Percentiles rank a stretch among this genome's conserved stretches.
These are phyloP conservation scores for Diaporthe sp. DNA, from an alignment of 2,329 filamentous ascomycete genomes.

Conservation along the genomic window DNA sequence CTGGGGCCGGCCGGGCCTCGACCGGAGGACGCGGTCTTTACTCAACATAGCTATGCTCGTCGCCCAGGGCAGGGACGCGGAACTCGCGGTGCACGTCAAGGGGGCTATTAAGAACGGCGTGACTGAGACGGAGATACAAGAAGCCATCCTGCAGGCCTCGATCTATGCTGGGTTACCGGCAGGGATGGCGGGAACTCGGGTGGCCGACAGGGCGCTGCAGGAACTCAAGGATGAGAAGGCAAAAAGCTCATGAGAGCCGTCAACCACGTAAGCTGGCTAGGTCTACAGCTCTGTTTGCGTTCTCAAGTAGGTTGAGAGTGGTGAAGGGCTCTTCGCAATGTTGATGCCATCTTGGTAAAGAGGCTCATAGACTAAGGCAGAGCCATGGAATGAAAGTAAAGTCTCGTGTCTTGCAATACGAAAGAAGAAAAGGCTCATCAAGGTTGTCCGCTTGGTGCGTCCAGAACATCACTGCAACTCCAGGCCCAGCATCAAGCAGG, in stretches of 20 bases:
- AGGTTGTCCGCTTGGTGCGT: not conserved
- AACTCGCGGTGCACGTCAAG: slow-evolving; percentile 72
- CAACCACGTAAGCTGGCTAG: slow-evolving; percentile 38
- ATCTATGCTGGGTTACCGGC: slow-evolving; percentile 59
- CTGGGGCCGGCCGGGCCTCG: slow-evolving; percentile 74
- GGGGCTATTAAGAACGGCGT: slow-evolving; percentile 74
- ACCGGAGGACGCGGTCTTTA: slow-evolving; percentile 70
- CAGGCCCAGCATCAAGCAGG: not conserved
- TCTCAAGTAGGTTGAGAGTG: fast-evolving
- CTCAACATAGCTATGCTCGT: slow-evolving; percentile 76
- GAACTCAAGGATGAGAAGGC: slow-evolving; percentile 46
- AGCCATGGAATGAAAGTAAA: not conserved
- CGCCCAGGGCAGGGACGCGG: slow-evolving; percentile 69
- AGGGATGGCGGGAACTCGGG: slow-evolving; percentile 54
- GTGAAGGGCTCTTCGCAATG: not conserved
- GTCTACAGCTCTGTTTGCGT: not conserved
- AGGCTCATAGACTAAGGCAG: not conserved
- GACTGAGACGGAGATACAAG: slow-evolving; percentile 65
- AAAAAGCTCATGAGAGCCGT: not conserved
- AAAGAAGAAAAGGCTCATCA: not conserved
- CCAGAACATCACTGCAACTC: not conserved
- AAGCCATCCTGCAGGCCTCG: slow-evolving; percentile 63
- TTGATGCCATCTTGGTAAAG: not conserved
- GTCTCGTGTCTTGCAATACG: not conserved
- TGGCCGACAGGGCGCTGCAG: slow-evolving; percentile 46